Evolutionary conservation across 2,329 filamentous ascomycete species (phyloP).

Genomic region (Talaromyces sp.): DNA sequence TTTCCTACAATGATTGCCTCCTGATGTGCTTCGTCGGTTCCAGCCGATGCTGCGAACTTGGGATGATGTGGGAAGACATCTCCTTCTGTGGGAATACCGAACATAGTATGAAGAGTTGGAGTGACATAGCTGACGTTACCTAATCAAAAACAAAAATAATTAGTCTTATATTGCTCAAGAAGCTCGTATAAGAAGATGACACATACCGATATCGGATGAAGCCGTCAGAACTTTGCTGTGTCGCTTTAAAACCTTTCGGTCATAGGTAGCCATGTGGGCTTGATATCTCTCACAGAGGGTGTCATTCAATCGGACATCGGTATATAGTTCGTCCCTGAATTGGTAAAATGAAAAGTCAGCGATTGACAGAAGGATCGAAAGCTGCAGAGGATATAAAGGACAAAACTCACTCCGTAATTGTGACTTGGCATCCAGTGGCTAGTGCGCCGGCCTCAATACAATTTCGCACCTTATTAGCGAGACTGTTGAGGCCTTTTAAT

Average conservation of each 20-base stretch:
- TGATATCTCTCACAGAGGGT: slow-evolving; percentile 50
- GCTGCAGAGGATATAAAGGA: background rate
- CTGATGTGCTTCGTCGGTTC: slow-evolving; percentile 44
- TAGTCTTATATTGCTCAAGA: background rate
- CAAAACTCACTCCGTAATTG: slow-evolving; percentile 34
- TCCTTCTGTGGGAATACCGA: slow-evolving; percentile 47
- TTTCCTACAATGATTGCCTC: slow-evolving; percentile 51
- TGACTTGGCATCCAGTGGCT: slow-evolving; percentile 38
- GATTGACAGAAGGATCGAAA: too few relatives aligned
- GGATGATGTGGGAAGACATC: slow-evolving; percentile 41
- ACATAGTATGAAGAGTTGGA: slow-evolving; percentile 54
- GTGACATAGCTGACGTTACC: slow-evolving; percentile 54
- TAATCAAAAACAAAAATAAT: slow-evolving; percentile 25
- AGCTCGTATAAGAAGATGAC: too few relatives aligned
- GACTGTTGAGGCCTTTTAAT: slow-evolving; percentile 40
- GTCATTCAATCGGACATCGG: slow-evolving; percentile 51
- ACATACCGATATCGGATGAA: slow-evolving; percentile 52
- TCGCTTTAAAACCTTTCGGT: slow-evolving; percentile 40
- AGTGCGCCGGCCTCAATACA: slow-evolving; percentile 42
- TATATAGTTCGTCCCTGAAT: slow-evolving; percentile 39
- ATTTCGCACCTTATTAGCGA: slow-evolving; percentile 32
- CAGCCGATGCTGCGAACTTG: slow-evolving; percentile 50
- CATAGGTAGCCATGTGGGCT: slow-evolving; percentile 47
- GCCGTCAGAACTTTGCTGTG: slow-evolving; percentile 44
- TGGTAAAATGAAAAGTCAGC: background rate